Evolutionary conservation across 148 eudicot genomes (phyloP).

Genomic region (Vaccinium darrowii): DNA sequence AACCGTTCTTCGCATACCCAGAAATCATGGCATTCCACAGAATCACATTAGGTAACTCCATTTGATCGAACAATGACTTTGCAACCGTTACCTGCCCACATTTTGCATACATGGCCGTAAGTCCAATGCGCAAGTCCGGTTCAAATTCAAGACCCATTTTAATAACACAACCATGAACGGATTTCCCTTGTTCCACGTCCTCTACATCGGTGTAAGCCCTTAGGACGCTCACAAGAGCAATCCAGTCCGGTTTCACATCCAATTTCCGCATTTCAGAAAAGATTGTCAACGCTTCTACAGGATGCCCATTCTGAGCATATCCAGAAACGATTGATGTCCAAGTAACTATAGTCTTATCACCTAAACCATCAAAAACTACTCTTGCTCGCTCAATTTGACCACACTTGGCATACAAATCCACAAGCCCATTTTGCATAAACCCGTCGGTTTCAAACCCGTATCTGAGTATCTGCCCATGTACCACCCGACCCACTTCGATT

Average conservation of each 20-base stretch:
- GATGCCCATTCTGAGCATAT: slow-evolving; percentile 52
- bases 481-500: slow-evolving; percentile 34
- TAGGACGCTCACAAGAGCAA: slow-evolving; percentile 59
- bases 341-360: slow-evolving; percentile 46
- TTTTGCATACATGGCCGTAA: slow-evolving; percentile 64
- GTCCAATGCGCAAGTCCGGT: slow-evolving; percentile 56
- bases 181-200: slow-evolving; percentile 56
- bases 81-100: slow-evolving; percentile 57
- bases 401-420: slow-evolving; percentile 61
- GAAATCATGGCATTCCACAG: slow-evolving; percentile 76
- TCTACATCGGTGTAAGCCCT: slow-evolving; percentile 65
- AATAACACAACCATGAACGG: slow-evolving; percentile 54
- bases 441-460: slow-evolving; percentile 42
- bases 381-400: slow-evolving; percentile 43
- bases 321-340: slow-evolving; percentile 78
- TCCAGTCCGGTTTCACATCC: slow-evolving; percentile 54
- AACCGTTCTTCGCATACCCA: slow-evolving; percentile 62
- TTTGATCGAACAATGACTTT: slow-evolving; percentile 49
- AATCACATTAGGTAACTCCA: slow-evolving; percentile 39
- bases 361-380: slow-evolving; percentile 38
- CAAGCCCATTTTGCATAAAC: slow-evolving; percentile 57
- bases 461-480: slow-evolving; percentile 52
- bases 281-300: slow-evolving; percentile 52
- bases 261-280: slow-evolving; percentile 43
- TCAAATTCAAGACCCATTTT: slow-evolving; percentile 59